These are phyloP conservation scores for Pinus taeda DNA, from an alignment of 75 land plant genomes.

Conservation along the genomic window DNA sequence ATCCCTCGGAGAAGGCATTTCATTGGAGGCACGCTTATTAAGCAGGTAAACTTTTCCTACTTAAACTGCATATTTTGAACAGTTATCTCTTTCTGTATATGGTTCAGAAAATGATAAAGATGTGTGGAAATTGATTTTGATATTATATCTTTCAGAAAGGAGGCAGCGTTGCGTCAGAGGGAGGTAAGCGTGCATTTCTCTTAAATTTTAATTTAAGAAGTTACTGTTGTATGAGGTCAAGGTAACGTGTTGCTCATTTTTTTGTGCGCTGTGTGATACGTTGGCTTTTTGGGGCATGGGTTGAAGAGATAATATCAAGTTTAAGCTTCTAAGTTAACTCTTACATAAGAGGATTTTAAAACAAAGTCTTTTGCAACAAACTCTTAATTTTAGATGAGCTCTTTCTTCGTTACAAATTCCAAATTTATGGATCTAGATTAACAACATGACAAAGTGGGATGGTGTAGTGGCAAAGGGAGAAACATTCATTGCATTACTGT, in stretches of 20 bases:
- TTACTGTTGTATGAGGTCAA: not conserved
- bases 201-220: not conserved
- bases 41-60: conserved; percentile 45
- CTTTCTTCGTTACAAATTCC: too few species aligned
- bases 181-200: conserved; percentile 50
- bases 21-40: conserved; percentile 76
- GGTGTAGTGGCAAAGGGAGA: too few species aligned
- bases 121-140: not conserved
- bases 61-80: not conserved
- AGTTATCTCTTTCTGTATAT: not conserved
- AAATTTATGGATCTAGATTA: too few species aligned
- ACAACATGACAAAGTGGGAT: too few species aligned
- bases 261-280: not conserved
- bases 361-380: too few species aligned
- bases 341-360: not conserved
- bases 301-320: not conserved
- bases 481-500: too few species aligned
- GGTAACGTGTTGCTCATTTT: not conserved
- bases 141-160: conserved; percentile 63
- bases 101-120: not conserved
- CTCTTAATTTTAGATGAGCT: too few species aligned
- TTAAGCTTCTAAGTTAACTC: not conserved
- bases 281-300: not conserved
- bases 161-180: conserved; percentile 88
- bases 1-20: conserved; percentile 79